phyloP scores from a whole-genome alignment of 2,329 filamentous ascomycete species.

The Gnomoniopsis smithogilvyi region DNA sequence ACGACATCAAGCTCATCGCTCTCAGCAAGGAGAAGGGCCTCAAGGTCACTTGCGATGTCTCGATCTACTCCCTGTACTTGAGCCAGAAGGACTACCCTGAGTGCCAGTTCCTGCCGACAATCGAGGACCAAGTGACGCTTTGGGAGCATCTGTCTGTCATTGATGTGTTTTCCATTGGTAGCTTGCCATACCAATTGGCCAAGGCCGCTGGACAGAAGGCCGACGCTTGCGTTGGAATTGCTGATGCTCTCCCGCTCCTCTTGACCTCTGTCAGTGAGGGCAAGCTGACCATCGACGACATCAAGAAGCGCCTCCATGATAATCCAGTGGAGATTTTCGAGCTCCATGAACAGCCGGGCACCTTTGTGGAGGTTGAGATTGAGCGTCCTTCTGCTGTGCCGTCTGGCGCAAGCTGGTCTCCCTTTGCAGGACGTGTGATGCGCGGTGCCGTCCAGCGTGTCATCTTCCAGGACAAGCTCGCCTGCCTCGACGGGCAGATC shows the following conservation, averaged over 20 bases:
- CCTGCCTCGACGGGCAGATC: constrained; percentile 70
- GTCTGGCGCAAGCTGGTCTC: constrained; percentile 58
- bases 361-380: constrained; percentile 71
- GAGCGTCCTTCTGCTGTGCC: constrained; percentile 65
- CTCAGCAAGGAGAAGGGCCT: constrained; percentile 79
- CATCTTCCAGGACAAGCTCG: constrained; percentile 70
- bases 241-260: constrained; percentile 70
- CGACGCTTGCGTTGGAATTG: constrained; percentile 63
- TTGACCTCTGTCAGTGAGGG: constrained; percentile 74
- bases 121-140: constrained; percentile 66
- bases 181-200: constrained; percentile 73
- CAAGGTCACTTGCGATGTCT: constrained; percentile 78
- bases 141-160: constrained; percentile 73
- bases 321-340: constrained; percentile 81
- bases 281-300: constrained; percentile 69
- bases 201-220: constrained; percentile 49
- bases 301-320: constrained; percentile 68
- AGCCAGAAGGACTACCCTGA: constrained; percentile 68
- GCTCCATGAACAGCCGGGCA: constrained; percentile 74
- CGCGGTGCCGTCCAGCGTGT: constrained; percentile 71
- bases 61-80: constrained; percentile 75
- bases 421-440: constrained; percentile 67
- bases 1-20: constrained; percentile 74
- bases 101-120: constrained; percentile 63
- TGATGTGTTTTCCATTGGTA: constrained; percentile 77